Percentiles rank a stretch among this genome's conserved stretches.
These are phyloP conservation scores for Penicillium sp. DNA, from an alignment of 2,329 filamentous ascomycete species.

Conservation along the genomic window DNA sequence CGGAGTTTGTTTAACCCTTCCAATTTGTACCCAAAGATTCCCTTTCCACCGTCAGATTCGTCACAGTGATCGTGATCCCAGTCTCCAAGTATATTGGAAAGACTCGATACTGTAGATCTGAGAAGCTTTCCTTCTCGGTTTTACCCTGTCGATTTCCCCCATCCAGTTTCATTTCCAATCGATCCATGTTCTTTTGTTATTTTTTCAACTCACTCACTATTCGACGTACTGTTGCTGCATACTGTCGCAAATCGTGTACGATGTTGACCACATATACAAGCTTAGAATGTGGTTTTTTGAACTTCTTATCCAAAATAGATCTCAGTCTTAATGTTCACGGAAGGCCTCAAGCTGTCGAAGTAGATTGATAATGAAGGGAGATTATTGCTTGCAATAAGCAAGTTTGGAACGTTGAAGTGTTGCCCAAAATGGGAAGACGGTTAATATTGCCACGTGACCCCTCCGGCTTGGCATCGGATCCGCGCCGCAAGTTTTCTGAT, in stretches of 20 bases:
- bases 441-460: conserved; percentile 25
- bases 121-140: background rate
- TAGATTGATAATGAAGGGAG: background rate
- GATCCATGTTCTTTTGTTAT: no score
- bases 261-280: no score
- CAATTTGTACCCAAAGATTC: background rate
- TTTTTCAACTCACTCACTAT: no score
- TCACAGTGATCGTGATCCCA: background rate
- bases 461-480: conserved; percentile 39
- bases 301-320: no score
- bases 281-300: no score
- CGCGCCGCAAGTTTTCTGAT: conserved; percentile 37
- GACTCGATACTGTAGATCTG: background rate
- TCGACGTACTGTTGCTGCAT: no score
- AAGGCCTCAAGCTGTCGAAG: background rate
- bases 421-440: background rate
- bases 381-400: no score
- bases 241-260: no score
- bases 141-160: background rate
- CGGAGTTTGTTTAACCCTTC: background rate
- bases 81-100: background rate
- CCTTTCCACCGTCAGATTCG: background rate
- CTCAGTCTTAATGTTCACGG: no score
- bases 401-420: background rate
- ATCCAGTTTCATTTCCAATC: background rate